These are phyloP conservation scores for Metschnikowia koreensis DNA, from an alignment of 805 yeast genomes.

Conservation along the genomic window DNA sequence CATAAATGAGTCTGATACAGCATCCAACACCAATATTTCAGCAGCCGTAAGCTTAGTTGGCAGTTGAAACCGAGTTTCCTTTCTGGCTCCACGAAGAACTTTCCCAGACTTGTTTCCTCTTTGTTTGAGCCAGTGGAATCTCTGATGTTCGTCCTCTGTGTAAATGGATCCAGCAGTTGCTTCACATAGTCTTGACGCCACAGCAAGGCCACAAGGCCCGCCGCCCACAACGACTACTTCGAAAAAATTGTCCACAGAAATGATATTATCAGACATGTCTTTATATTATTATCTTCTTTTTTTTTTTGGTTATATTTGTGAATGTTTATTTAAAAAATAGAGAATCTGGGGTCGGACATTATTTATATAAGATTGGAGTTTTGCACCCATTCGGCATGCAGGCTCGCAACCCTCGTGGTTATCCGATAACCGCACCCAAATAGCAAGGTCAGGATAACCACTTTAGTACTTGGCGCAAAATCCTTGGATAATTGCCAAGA, in stretches of 20 bases:
- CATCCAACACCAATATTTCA: slow-evolving; percentile 40
- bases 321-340: neutral
- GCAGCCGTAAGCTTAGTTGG: slow-evolving; percentile 15
- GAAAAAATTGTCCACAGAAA: slow-evolving; percentile 22
- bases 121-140: slow-evolving; percentile 44
- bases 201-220: slow-evolving; percentile 46
- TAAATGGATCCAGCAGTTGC: slow-evolving; percentile 41
- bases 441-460: slow-evolving; percentile 1
- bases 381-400: slow-evolving; percentile 14
- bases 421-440: slow-evolving; percentile 8
- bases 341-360: neutral
- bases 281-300: neutral
- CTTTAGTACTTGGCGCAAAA: slow-evolving; percentile 20
- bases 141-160: slow-evolving; percentile 47
- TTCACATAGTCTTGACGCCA: slow-evolving; percentile 43
- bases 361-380: neutral
- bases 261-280: neutral
- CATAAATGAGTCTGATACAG: slow-evolving; percentile 30
- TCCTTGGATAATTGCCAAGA: slow-evolving; percentile 59
- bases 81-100: slow-evolving; percentile 12
- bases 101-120: slow-evolving; percentile 28
- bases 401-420: slow-evolving; percentile 11
- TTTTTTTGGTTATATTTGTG: neutral
- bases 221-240: slow-evolving; percentile 46
- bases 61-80: slow-evolving; percentile 16